A percentile compares a stretch with the other conserved stretches of the same genome.
Evolutionary conservation across 805 yeast species (phyloP).

Genomic region (Kazachstania kunashirensis): DNA sequence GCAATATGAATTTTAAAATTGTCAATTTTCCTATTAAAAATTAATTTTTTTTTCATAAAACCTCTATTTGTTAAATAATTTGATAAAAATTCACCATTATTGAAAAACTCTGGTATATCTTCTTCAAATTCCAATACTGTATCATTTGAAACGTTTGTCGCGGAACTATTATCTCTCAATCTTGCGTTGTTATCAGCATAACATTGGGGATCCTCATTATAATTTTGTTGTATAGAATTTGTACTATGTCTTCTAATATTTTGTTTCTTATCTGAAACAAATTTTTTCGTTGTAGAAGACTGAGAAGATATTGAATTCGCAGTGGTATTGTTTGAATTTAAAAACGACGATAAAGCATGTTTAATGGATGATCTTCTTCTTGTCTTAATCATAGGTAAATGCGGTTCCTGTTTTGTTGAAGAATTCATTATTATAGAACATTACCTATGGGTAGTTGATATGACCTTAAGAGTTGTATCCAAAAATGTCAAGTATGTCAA

Average conservation of each 20-base stretch:
- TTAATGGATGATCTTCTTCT: slow-evolving; percentile 22
- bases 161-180: background rate
- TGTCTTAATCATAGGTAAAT: background rate
- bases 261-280: no score
- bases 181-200: background rate
- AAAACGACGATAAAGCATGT: slow-evolving; percentile 17
- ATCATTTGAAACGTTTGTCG: background rate
- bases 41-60: slow-evolving; percentile 15
- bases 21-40: slow-evolving; percentile 8
- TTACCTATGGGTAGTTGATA: no score
- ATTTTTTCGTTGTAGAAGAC: no score
- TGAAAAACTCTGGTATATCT: background rate
- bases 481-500: no score
- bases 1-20: slow-evolving; percentile 22
- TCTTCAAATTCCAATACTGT: background rate
- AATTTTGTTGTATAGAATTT: background rate
- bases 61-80: slow-evolving; percentile 26
- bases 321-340: slow-evolving; percentile 5
- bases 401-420: no score
- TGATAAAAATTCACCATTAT: slow-evolving; percentile 10
- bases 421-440: no score
- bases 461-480: no score
- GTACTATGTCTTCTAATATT: slow-evolving; percentile 3
- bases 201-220: no score
- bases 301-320: slow-evolving; percentile 1